A percentile compares a stretch with the other conserved stretches of the same genome.
phyloP scores from a whole-genome alignment of 257 asterid species.

The Solanum appendiculatum region DNA sequence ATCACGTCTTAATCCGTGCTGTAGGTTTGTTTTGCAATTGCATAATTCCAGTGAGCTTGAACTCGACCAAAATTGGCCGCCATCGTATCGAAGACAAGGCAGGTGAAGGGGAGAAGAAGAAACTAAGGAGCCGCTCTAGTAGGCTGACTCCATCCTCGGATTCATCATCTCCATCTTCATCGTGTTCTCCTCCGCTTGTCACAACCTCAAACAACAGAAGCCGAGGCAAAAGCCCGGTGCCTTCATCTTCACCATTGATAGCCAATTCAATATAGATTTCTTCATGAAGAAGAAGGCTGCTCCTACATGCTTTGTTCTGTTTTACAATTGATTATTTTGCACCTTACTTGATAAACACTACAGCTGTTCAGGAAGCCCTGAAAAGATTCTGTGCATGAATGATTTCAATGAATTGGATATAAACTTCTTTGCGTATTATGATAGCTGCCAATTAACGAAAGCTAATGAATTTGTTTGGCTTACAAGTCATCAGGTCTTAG shows the following conservation, averaged over 20 bases:
- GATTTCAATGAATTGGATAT: background rate
- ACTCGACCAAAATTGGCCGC: constrained; percentile 42
- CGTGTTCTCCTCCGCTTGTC: constrained; percentile 22
- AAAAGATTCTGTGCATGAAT: constrained; percentile 23
- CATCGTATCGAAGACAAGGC: constrained; percentile 43
- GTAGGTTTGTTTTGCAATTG: constrained; percentile 65
- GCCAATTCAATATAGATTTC: constrained; percentile 9
- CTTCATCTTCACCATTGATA: constrained; percentile 24
- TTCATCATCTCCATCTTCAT: constrained; percentile 38
- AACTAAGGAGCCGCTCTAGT: constrained; percentile 37
- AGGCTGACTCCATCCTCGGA: constrained; percentile 24
- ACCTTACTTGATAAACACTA: background rate
- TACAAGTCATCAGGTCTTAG: background rate
- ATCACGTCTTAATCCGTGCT: background rate
- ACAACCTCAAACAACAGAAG: constrained; percentile 13
- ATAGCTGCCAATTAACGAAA: background rate
- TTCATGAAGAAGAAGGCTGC: background rate
- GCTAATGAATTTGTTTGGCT: background rate
- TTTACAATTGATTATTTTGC: background rate
- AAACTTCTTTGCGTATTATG: background rate
- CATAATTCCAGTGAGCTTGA: constrained; percentile 57
- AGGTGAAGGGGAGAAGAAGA: constrained; percentile 43
- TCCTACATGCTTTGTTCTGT: background rate
- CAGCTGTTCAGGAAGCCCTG: background rate
- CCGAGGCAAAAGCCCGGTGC: constrained; percentile 19